phyloP scores from a whole-genome alignment of 1,284 basidiomycete species.

The Chalciporus sp. region DNA sequence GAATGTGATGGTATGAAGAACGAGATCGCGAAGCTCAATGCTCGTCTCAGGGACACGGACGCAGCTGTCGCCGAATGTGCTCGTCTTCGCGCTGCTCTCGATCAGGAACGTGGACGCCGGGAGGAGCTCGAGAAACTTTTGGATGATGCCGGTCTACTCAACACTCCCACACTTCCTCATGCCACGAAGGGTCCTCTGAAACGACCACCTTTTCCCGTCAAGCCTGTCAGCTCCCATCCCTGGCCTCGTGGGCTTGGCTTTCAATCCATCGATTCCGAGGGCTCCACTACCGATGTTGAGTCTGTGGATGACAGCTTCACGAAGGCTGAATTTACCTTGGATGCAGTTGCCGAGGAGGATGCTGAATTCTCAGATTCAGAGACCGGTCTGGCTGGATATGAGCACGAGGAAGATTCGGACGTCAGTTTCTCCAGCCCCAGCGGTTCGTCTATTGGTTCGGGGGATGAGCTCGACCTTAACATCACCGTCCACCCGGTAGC shows the following conservation, averaged over 20 bases:
- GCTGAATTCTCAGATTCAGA: slow-evolving; percentile 53
- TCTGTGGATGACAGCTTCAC: slow-evolving; percentile 45
- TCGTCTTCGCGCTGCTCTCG: slow-evolving; percentile 37
- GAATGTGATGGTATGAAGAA: slow-evolving; percentile 37
- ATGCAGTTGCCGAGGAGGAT: slow-evolving; percentile 57
- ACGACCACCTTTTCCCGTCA: slow-evolving; percentile 18
- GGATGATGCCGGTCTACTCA: slow-evolving; percentile 38
- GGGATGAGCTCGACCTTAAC: slow-evolving; percentile 43
- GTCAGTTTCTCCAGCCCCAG: slow-evolving; percentile 49
- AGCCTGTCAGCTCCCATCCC: slow-evolving; percentile 24
- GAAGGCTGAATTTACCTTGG: slow-evolving; percentile 49
- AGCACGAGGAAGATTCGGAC: slow-evolving; percentile 69
- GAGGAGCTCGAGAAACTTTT: slow-evolving; percentile 47
- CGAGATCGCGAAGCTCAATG: slow-evolving; percentile 38
- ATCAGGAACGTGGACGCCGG: slow-evolving; percentile 41
- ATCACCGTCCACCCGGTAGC: slow-evolving; percentile 2
- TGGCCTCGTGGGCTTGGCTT: slow-evolving; percentile 52
- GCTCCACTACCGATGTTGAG: slow-evolving; percentile 67
- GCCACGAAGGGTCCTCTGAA: slow-evolving; percentile 12
- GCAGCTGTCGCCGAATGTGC: slow-evolving; percentile 37
- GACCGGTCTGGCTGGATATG: slow-evolving; percentile 62
- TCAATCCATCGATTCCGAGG: slow-evolving; percentile 62
- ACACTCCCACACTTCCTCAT: slow-evolving; percentile 30
- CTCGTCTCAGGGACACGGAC: slow-evolving; percentile 35
- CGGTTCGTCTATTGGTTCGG: slow-evolving; percentile 58